phyloP scores from a whole-genome alignment of 371 early-diverging fungal species.

The Apophysomyces sp. region DNA sequence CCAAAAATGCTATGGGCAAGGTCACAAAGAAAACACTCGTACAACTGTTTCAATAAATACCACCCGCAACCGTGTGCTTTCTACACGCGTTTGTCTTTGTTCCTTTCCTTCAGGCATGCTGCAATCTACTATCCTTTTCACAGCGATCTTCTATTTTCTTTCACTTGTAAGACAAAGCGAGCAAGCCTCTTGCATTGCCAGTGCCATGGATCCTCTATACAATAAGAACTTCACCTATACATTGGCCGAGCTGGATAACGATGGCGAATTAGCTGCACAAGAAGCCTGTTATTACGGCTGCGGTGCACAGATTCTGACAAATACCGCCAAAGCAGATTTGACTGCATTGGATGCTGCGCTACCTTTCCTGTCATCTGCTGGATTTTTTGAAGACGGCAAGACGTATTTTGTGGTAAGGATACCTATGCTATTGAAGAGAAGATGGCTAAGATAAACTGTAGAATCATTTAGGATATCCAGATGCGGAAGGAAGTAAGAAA shows the following conservation, averaged over 20 bases:
- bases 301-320: neutral
- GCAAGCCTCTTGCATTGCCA: constrained; percentile 68
- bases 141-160: constrained; percentile 64
- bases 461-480: neutral
- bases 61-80: constrained; percentile 4
- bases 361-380: neutral
- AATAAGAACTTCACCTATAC: neutral
- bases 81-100: constrained; percentile 13
- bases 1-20: constrained; percentile 89
- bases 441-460: neutral
- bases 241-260: neutral
- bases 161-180: constrained; percentile 60
- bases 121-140: constrained; percentile 10
- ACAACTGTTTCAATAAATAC: constrained; percentile 39
- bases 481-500: neutral
- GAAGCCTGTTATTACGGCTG: constrained; percentile 1
- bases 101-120: neutral
- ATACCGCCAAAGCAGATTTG: neutral
- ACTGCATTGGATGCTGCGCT: neutral
- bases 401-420: neutral
- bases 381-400: neutral
- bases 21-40: constrained; percentile 78
- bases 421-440: neutral
- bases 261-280: neutral
- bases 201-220: neutral